Base-by-base conservation (phyloP, 345 rosid species). In the Stellera chamaejasme region DNA sequence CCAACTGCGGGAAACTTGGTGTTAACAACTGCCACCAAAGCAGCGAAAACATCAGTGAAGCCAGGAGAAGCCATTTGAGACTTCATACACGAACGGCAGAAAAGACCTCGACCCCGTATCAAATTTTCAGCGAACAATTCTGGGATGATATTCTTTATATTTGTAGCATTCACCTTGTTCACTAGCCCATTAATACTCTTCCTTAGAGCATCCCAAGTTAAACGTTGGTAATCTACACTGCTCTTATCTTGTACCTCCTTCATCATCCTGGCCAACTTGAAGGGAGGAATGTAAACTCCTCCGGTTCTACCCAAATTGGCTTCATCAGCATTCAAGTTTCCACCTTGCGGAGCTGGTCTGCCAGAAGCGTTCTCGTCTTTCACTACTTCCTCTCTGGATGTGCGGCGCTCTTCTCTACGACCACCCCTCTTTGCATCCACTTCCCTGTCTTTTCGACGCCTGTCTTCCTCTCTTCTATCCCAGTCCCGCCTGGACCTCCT, bases 31-130 rank as follows among this genome's bases (percentile, higher is more conserved):
- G 99, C 85, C 13, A 77, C 94, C 50, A 86, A 50, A 48, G 99
- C 97, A 10, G 96, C 74, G 79, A 93, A 89, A 27, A 93, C 91
- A 70, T 88, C 86, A 0, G 99, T 93, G 66, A 86, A 89, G 16
- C 83, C 82, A 1, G 99, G 89, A 55, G 97, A 92, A 14, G 99
- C 97, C 93, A 92, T 86, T 61, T 92, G 99, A 19, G 99, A 92
- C 66, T 93, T 92, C 91, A 89, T 77, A 71, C 96, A 93, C 0
- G 94, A 88, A 19, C 96, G 80, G 60, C 95, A 86, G 62, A 92
- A 88, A 27, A 92, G 87, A 50, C 96, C 99, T 49, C 97, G 79
- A 53, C 97, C 97, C 32, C 97, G 69, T 47, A 92, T 86, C 66
- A 92, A 58, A 70, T 92, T 92, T 73, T 92, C 96, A 0, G 90